These are phyloP conservation scores for Trypanosoma scelopori DNA, from an alignment of 208 protist species.

Conservation along the genomic window DNA sequence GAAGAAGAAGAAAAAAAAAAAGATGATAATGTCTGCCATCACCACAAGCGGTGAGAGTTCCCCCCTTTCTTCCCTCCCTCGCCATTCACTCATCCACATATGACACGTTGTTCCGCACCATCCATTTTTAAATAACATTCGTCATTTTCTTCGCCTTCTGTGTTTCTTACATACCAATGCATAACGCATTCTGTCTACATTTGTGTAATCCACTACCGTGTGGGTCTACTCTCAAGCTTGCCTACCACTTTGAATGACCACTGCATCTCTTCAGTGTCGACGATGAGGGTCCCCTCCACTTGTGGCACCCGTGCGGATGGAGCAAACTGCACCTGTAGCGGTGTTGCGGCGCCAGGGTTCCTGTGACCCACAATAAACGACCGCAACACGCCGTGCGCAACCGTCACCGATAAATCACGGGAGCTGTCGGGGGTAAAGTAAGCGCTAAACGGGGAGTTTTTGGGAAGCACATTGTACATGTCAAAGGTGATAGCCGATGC, in stretches of 20 bases:
- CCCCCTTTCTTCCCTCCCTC: no score
- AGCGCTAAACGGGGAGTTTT: slow-evolving; percentile 75
- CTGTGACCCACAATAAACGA: slow-evolving; percentile 67
- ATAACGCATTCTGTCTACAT: slow-evolving; percentile 1
- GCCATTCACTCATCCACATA: neutral
- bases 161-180: neutral
- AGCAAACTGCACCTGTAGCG: slow-evolving; percentile 52
- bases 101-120: neutral
- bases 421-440: slow-evolving; percentile 89
- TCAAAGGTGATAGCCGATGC: slow-evolving; percentile 69
- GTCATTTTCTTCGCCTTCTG: neutral
- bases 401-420: slow-evolving; percentile 73
- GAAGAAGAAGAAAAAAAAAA: slow-evolving; percentile 8
- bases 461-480: slow-evolving; percentile 88
- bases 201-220: neutral
- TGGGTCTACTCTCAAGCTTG: slow-evolving; percentile 36
- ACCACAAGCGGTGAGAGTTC: no score
- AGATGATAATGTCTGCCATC: neutral
- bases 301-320: slow-evolving; percentile 68
- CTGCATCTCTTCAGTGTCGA: slow-evolving; percentile 93
- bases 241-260: slow-evolving; percentile 88
- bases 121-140: neutral
- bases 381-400: slow-evolving; percentile 70
- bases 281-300: slow-evolving; percentile 78
- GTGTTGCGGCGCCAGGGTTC: slow-evolving; percentile 39